phyloP scores from a whole-genome alignment of 352 stramenopile genomes.

The Pythium rishiriense region DNA sequence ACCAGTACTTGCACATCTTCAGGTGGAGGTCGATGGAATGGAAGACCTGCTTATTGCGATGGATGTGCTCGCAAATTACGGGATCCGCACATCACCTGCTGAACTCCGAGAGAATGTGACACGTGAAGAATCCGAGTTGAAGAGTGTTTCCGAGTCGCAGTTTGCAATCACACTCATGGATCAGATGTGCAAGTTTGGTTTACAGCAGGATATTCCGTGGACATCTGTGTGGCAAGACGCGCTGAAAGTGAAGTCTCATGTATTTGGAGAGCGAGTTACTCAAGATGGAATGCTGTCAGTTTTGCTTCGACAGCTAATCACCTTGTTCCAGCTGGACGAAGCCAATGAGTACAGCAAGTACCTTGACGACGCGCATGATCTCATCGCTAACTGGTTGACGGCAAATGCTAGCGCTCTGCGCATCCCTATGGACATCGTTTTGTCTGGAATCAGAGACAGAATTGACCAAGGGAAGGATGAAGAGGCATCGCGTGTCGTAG shows the following conservation, averaged over 20 bases:
- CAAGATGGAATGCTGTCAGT: constrained; percentile 58
- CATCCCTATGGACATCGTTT: constrained; percentile 45
- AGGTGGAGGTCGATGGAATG: constrained; percentile 72
- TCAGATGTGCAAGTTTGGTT: constrained; percentile 49
- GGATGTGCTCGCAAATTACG: constrained; percentile 67
- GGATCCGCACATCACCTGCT: constrained; percentile 36
- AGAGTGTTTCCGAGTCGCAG: not conserved
- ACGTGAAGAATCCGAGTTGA: not conserved
- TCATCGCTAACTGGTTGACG: constrained; percentile 56
- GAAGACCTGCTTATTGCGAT: constrained; percentile 74
- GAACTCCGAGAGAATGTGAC: constrained; percentile 25
- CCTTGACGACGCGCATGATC: constrained; percentile 35
- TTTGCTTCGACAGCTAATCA: constrained; percentile 50
- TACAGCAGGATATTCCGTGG: constrained; percentile 39
- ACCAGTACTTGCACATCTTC: constrained; percentile 51
- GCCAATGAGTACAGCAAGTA: not conserved
- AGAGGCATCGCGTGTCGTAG: constrained; percentile 29
- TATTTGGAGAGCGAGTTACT: constrained; percentile 58
- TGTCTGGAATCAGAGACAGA: constrained; percentile 34
- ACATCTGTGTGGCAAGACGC: constrained; percentile 59
- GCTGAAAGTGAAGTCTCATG: constrained; percentile 68
- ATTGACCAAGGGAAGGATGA: constrained; percentile 30
- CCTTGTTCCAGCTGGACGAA: constrained; percentile 5
- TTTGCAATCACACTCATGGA: constrained; percentile 41
- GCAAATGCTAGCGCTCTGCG: constrained; percentile 44